Evolutionary conservation across 495 filamentous ascomycete species (phyloP), one percentile per base, ranked within the genome.

Genomic region (Amphirosellinia nigrospora): DNA sequence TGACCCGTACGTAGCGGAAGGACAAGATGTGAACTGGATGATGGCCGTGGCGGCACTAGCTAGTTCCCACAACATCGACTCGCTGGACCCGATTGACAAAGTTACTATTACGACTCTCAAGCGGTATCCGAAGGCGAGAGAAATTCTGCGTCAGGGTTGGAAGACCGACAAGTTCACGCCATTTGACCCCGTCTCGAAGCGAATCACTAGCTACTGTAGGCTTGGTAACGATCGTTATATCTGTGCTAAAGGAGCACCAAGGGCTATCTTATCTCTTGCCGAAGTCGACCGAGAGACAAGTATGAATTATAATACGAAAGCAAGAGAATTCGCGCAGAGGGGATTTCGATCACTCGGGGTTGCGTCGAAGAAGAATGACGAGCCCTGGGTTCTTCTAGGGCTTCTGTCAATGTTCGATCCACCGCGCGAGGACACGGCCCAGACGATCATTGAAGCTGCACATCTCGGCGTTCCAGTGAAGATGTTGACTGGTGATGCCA

Each of bases 401-500:
- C 92, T 97, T 75, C 91, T 97, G 88, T 94, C 94, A 73, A 95
- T 93, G 86, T 91, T 87, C 73, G 94, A 97, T 74, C 94, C 94
- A 66, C 94, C 94, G 66, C 92, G 94, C 71, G 88, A 96, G 79
- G 94, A 97, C 78, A 96, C 93, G 64, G 92, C 92, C 66, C 90
- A 92, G 80, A 96, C 94, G 60, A 92, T 97, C 81, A 87, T 90
- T 73, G 94, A 97, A 80, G 94, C 94, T 69, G 91, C 94, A 82
- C 85, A 85, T 67, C 87, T 97, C 55, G 94, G 94, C 77, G 84
- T 97, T 50, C 91, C 89, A 60, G 92, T 97, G 78, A 97, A 97
- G 84, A 97, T 97, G 93, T 87, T 97, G 80, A 97, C 94, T 73
- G 94, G 94, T 80, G 94, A 97, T 82, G 92, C 94, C 64, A 92